Base-by-base conservation (phyloP, 805 yeast genomes). In the Zygoascus tannicola region DNA sequence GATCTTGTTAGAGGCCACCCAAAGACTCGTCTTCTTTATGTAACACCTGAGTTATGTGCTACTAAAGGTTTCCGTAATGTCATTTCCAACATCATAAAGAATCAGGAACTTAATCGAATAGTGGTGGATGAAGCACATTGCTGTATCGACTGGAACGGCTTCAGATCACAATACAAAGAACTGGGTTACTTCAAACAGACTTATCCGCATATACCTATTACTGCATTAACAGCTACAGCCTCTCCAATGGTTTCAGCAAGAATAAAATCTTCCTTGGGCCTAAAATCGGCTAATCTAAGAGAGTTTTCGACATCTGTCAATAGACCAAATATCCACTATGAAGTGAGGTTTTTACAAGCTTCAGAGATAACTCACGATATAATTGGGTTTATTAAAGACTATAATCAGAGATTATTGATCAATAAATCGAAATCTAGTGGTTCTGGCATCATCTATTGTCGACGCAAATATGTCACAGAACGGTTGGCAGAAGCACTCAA, bases 81-180 rank as follows among this genome's bases (percentile, higher is more conserved):
- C 0, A 76, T 92, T 43, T 62, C 69, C 10, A 69, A 63, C 40
- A 65, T 92, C 5, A 70, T 82, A 58, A 65, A 69, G 15, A 71
- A 70, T 23, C 67, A 73, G 12, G 66, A 68, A 52, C 66, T 92
- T 30, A 94, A 97, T 0, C 69, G 97, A 43, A 73, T 92, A 32
- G 95, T 92, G 7, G 86, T 92, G 37, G 98, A 92, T 64, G 98
- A 86, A 59, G 98, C 98, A 0, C 98, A 92, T 65, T 92, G 98
- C 71, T 94, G 92, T 38, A 85, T 95, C 42, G 81, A 94, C 10
- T 92, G 98, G 98, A 98, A 92, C 63, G 98, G 90, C 63, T 92
- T 92, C 62, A 71, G 98, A 43, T 96, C 97, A 0, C 97, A 90
- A 62, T 92, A 92, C 65, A 85, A 87, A 54, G 81, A 80, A 7